Percentiles rank a stretch among this genome's conserved stretches.
phyloP scores from a whole-genome alignment of 176 grass and related monocot genomes.

The Dactylis glomerata region DNA sequence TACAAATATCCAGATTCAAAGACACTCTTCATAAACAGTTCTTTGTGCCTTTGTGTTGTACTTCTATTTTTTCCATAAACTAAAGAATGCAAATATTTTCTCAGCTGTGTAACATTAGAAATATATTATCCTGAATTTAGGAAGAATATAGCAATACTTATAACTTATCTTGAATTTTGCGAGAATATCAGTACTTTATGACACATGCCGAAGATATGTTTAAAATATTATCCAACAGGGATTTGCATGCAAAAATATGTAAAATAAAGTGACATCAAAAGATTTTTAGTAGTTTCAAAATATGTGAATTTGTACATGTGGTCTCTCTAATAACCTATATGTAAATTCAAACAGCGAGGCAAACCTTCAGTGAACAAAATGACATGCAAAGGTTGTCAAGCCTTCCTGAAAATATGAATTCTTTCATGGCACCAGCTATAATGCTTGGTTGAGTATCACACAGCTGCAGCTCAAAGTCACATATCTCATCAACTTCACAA shows the following conservation, averaged over 20 bases:
- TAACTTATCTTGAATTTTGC: neutral
- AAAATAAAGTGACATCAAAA: neutral
- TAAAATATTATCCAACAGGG: neutral
- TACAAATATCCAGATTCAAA: neutral
- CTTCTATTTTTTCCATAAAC: neutral
- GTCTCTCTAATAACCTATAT: neutral
- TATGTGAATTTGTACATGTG: neutral
- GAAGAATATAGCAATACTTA: no score
- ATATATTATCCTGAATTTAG: neutral
- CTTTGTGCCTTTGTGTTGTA: neutral
- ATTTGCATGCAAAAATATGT: slow-evolving; percentile 9
- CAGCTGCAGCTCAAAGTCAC: slow-evolving; percentile 90
- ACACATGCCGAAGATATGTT: neutral
- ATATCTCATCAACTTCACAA: slow-evolving; percentile 76
- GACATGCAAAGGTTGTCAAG: slow-evolving; percentile 99
- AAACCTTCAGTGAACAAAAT: slow-evolving; percentile 90
- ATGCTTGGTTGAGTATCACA: slow-evolving; percentile 91
- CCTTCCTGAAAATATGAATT: slow-evolving; percentile 97
- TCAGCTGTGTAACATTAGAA: neutral
- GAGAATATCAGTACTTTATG: neutral
- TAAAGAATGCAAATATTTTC: neutral
- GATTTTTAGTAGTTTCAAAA: neutral
- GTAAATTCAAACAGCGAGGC: neutral
- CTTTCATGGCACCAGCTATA: slow-evolving; percentile 85
- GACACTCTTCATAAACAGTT: neutral